Base-by-base conservation (phyloP, 2,329 filamentous ascomycete genomes). In the Colletotrichum limetticola region DNA sequence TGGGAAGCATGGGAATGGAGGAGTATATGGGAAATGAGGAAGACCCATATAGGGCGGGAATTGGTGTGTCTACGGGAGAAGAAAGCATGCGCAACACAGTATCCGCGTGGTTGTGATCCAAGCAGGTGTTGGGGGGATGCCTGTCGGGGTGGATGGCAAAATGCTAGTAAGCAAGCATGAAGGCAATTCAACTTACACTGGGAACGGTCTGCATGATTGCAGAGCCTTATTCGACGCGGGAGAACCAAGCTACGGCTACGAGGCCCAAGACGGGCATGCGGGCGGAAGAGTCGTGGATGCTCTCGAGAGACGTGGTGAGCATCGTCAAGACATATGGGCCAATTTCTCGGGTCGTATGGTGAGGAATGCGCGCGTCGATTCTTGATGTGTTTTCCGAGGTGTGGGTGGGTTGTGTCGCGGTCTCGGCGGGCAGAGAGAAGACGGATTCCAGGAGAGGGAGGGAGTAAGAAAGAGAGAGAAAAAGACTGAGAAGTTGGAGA, bases 151-250 rank as follows among this genome's bases (percentile, higher is more conserved):
- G 68, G 59, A 59, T 57, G 68, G 57, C 49, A 37, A 14, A 58
- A 58, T 12, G 35, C 37, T 32, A 28, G 64, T 26, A 60, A 49
- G 55, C 28, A 37, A 32, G 56, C 28, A 35, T 24, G 53, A 35
- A 42, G 24, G 49, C 28, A 52, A 66, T 49, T 4, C 35, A 68
- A 85, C 84, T 83, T 82, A 86, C 84, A 81, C 83, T 86, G 78
- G 87, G 86, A 83, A 88, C 84, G 77, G 86, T 84, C 85, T 88
- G 87, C 87, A 88, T 88, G 79, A 80, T 86, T 81, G 82, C 82
- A 78, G 81, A 79, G 79, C 79, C 79, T 78, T 64, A 70, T 78
- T 81, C 78, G 82, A 81, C 80, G 82, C 82, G 79, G 42, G 77
- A 80, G 79, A 78, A 70, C 57, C 58, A 65, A 49, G 30, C 24